Evolutionary conservation across 148 eudicot genomes (phyloP).

Genomic region (Rhododendron kiyosumense): DNA sequence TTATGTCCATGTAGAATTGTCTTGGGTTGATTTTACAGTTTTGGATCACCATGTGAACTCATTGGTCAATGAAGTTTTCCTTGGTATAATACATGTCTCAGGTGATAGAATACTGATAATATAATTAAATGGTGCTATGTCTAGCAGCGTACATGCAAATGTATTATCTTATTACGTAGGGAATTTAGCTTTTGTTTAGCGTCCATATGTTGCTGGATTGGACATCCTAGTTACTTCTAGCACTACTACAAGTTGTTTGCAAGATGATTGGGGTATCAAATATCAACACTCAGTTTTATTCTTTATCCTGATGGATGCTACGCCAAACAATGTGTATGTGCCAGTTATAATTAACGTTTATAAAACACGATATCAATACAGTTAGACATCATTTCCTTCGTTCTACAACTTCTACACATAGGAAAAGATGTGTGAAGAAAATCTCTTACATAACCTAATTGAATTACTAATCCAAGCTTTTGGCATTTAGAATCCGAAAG

Average conservation of each 20-base stretch:
- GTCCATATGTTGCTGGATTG: neutral
- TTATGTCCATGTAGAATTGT: neutral
- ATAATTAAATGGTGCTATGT: neutral
- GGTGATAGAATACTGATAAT: neutral
- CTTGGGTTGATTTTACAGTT: neutral
- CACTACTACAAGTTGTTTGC: neutral
- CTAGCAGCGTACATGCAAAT: neutral
- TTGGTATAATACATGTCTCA: neutral
- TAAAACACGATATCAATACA: neutral
- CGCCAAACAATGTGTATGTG: neutral
- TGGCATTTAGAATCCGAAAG: neutral
- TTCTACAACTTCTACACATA: neutral
- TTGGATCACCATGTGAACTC: neutral
- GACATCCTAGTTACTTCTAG: neutral
- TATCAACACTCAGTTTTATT: neutral
- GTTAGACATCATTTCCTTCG: neutral
- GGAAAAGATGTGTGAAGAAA: neutral
- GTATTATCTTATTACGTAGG: neutral
- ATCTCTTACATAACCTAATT: neutral
- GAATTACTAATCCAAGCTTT: neutral
- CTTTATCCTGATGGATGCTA: neutral
- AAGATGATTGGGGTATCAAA: neutral
- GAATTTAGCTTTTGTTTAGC: neutral
- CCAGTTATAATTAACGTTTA: neutral
- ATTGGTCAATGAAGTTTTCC: neutral